Percentiles rank a stretch among this genome's conserved stretches.
Evolutionary conservation across 169 alveolate genomes (phyloP).

Genomic region (Neospora caninum): DNA sequence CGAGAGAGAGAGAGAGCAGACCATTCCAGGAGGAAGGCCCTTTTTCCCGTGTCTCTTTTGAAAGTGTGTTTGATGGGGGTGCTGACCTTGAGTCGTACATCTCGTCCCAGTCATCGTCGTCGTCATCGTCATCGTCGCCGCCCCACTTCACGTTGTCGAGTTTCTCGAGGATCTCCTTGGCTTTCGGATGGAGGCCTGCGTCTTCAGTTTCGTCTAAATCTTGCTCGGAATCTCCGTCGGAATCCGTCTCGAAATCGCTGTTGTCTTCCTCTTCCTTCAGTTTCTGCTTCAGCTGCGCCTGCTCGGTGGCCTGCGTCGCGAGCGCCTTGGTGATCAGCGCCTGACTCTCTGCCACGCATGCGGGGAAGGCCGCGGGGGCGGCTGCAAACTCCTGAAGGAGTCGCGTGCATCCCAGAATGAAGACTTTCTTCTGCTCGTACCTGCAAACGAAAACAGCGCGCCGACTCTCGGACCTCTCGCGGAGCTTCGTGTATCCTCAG

Average conservation of each 20-base stretch:
- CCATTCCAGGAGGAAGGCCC: too few relatives aligned
- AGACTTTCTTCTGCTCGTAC: conserved; percentile 46
- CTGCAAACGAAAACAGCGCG: not conserved
- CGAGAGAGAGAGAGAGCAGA: too few relatives aligned
- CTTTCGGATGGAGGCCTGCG: conserved; percentile 47
- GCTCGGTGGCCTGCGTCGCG: conserved; percentile 36
- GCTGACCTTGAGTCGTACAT: not conserved
- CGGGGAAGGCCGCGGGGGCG: conserved; percentile 38
- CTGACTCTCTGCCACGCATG: conserved; percentile 1
- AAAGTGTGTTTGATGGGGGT: too few relatives aligned
- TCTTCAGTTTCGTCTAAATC: conserved; percentile 45
- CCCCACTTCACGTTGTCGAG: conserved; percentile 49
- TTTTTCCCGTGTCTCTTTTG: too few relatives aligned
- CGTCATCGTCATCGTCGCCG: conserved; percentile 41
- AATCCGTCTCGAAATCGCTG: conserved; percentile 46
- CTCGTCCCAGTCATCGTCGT: conserved; percentile 24
- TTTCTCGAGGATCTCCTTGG: conserved; percentile 28
- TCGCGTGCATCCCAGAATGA: conserved; percentile 38
- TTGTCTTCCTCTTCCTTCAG: conserved; percentile 33
- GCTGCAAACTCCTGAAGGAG: conserved; percentile 22
- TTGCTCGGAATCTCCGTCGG: conserved; percentile 45
- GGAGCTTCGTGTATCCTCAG: too few relatives aligned
- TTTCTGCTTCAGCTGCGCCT: conserved; percentile 29
- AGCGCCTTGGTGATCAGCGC: not conserved
- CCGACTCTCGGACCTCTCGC: too few relatives aligned